Evolutionary conservation across 352 stramenopile genomes (phyloP).

Genomic region (Blastocystis sp.): DNA sequence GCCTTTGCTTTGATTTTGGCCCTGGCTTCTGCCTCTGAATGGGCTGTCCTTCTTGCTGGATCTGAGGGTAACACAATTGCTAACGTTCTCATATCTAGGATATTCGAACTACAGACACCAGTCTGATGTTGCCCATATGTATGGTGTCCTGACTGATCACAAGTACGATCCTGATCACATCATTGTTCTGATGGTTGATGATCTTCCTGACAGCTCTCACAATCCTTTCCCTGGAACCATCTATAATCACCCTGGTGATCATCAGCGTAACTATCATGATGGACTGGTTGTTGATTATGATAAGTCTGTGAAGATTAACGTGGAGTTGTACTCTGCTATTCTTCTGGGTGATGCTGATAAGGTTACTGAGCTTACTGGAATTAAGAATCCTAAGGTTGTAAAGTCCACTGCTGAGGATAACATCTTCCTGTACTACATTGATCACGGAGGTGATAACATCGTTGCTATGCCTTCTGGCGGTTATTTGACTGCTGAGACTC

Average conservation of each 20-base stretch:
- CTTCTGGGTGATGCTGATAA: slow-evolving; percentile 72
- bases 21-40: slow-evolving; percentile 14
- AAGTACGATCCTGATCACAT: slow-evolving; percentile 78
- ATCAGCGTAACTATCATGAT: slow-evolving; percentile 74
- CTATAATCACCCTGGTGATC: slow-evolving; percentile 73
- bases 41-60: slow-evolving; percentile 44
- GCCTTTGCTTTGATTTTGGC: slow-evolving; percentile 49
- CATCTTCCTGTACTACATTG: slow-evolving; percentile 82
- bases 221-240: slow-evolving; percentile 78
- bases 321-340: slow-evolving; percentile 77
- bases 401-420: slow-evolving; percentile 73
- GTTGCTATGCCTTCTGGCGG: slow-evolving; percentile 76
- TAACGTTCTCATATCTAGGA: slow-evolving; percentile 63
- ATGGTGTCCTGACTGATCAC: slow-evolving; percentile 78
- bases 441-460: slow-evolving; percentile 76
- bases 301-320: slow-evolving; percentile 69
- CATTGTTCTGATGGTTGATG: slow-evolving; percentile 82
- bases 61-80: slow-evolving; percentile 5
- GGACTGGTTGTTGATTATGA: slow-evolving; percentile 58
- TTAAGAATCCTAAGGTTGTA: slow-evolving; percentile 71
- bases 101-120: slow-evolving; percentile 83
- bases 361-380: slow-evolving; percentile 63
- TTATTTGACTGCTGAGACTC: slow-evolving; percentile 69
- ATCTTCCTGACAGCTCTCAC: slow-evolving; percentile 71
- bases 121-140: slow-evolving; percentile 74